Conservation (phyloP, 176 grass and related monocot species). For the Metroxylon sagu region DNA sequence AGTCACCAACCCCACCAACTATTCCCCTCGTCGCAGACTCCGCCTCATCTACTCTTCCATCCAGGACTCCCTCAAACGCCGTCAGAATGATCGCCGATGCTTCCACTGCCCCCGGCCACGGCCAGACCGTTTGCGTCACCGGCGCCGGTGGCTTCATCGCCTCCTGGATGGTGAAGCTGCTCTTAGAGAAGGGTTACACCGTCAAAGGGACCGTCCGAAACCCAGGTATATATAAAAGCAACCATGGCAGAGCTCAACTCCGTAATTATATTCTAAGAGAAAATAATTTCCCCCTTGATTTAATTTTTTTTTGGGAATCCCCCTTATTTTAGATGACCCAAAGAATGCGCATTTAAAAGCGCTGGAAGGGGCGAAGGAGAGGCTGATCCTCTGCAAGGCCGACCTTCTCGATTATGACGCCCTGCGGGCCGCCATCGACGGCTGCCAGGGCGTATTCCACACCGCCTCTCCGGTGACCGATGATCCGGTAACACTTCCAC, state of each 20-base stretch:
- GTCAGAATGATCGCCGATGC: slow-evolving; percentile 12
- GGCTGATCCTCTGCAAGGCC: slow-evolving; percentile 79
- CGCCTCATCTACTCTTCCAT: no score
- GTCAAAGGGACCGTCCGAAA: slow-evolving; percentile 89
- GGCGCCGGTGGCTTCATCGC: slow-evolving; percentile 85
- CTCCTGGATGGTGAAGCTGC: slow-evolving; percentile 78
- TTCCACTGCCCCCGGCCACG: slow-evolving; percentile 16
- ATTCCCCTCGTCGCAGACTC: no score
- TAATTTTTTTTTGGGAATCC: background rate
- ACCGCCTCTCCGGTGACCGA: slow-evolving; percentile 93
- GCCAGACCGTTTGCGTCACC: slow-evolving; percentile 72
- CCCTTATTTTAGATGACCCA: slow-evolving; percentile 42
- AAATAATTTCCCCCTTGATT: background rate
- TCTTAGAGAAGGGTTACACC: slow-evolving; percentile 79
- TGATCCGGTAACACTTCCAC: slow-evolving; percentile 44
- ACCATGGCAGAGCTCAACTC: no score
- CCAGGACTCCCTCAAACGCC: background rate
- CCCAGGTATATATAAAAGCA: slow-evolving; percentile 30
- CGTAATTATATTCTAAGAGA: no score
- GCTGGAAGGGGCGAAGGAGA: slow-evolving; percentile 62
- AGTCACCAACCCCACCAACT: no score
- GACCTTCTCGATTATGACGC: slow-evolving; percentile 88
- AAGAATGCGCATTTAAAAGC: slow-evolving; percentile 85
- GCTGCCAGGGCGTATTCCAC: slow-evolving; percentile 94
- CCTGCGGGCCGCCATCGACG: slow-evolving; percentile 50